These are phyloP conservation scores for Pulveroboletus sp. DNA, from an alignment of 768 basidiomycete species.

Conservation along the genomic window DNA sequence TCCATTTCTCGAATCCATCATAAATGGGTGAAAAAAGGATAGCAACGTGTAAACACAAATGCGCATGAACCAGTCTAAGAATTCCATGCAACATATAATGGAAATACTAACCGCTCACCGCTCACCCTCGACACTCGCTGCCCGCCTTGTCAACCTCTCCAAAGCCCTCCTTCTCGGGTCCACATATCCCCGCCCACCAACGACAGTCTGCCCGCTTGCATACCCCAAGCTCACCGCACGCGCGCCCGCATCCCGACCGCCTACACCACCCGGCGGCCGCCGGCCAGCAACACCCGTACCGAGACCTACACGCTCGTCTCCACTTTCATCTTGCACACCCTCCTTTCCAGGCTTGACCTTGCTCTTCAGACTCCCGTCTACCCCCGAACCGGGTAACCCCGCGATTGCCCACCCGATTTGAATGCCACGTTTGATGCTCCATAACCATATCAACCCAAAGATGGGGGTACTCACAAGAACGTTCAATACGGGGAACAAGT, in stretches of 20 bases:
- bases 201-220: slow-evolving; percentile 9
- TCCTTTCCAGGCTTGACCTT: not conserved
- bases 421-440: slow-evolving; percentile 80
- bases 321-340: not conserved
- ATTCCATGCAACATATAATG: not conserved
- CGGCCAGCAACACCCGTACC: not conserved
- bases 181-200: slow-evolving; percentile 2
- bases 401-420: slow-evolving; percentile 80
- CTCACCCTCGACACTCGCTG: slow-evolving; percentile 17
- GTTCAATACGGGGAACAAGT: slow-evolving; percentile 83
- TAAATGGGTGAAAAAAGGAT: too few species aligned
- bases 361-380: not conserved
- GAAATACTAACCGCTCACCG: slow-evolving; percentile 1
- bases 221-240: slow-evolving; percentile 30
- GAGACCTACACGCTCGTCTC: slow-evolving; percentile 8
- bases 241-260: slow-evolving; percentile 15
- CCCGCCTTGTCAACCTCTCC: slow-evolving; percentile 15
- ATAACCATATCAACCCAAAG: slow-evolving; percentile 82
- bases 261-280: not conserved
- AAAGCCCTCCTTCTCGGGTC: slow-evolving; percentile 26
- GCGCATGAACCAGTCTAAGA: too few species aligned
- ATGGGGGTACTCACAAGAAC: slow-evolving; percentile 77
- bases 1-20: too few species aligned
- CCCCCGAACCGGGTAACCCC: slow-evolving; percentile 40
- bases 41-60: too few species aligned